Conservation (phyloP, 305 asterid species). For the Striga hermonthica region DNA sequence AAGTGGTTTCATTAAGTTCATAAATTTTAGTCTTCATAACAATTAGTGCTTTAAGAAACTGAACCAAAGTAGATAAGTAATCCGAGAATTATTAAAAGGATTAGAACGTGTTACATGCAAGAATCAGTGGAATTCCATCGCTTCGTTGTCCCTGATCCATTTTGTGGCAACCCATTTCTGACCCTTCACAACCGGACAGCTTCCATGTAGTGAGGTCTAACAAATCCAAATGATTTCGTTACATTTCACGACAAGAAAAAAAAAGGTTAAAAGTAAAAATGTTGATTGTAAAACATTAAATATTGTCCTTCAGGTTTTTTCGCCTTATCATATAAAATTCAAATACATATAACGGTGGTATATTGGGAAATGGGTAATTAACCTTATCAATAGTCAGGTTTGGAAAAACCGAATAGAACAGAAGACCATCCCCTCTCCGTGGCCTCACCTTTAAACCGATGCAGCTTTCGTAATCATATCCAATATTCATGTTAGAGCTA, state of each 20-base stretch:
- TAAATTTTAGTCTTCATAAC: too few relatives aligned
- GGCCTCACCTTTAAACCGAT: slow-evolving; percentile 78
- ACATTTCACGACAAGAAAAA: not conserved
- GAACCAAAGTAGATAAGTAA: not conserved
- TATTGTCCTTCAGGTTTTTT: not conserved
- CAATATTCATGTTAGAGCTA: slow-evolving; percentile 50
- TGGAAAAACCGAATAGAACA: slow-evolving; percentile 64
- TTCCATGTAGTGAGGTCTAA: slow-evolving; percentile 74
- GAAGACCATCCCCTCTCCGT: slow-evolving; percentile 75
- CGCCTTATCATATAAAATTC: not conserved
- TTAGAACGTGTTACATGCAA: too few relatives aligned
- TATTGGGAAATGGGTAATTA: slow-evolving; percentile 7
- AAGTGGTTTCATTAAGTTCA: too few relatives aligned
- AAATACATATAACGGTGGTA: not conserved
- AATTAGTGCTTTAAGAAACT: too few relatives aligned
- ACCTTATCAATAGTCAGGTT: slow-evolving; percentile 74
- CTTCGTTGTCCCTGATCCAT: slow-evolving; percentile 64
- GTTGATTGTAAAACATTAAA: not conserved
- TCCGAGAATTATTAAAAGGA: slow-evolving; percentile 1
- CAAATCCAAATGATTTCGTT: not conserved
- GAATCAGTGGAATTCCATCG: slow-evolving; percentile 20
- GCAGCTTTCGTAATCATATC: slow-evolving; percentile 54
- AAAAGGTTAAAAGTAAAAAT: not conserved
- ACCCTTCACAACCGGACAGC: slow-evolving; percentile 77
- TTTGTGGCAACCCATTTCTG: slow-evolving; percentile 92